Conservation (phyloP, 495 filamentous ascomycete genomes). For the Daldinia grandis region DNA sequence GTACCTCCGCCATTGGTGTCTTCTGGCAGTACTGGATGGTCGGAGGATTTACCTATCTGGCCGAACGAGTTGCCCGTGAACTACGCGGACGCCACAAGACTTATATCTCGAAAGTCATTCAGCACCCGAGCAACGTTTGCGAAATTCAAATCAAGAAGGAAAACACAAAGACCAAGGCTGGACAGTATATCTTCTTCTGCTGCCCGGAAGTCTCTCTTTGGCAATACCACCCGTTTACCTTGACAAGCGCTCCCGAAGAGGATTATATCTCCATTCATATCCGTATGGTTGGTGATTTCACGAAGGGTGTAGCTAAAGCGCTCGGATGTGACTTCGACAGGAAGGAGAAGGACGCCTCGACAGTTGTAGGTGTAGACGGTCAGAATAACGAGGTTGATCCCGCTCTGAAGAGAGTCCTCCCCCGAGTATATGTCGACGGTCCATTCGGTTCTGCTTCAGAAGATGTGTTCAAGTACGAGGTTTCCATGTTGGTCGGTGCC, state of each 20-base stretch:
- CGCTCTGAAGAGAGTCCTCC: slow-evolving; percentile 72
- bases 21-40: slow-evolving; percentile 87
- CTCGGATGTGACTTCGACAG: slow-evolving; percentile 75
- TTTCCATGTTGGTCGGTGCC: slow-evolving; percentile 72
- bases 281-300: slow-evolving; percentile 76
- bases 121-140: slow-evolving; percentile 82
- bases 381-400: slow-evolving; percentile 68
- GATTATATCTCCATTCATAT: slow-evolving; percentile 85
- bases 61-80: slow-evolving; percentile 74
- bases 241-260: slow-evolving; percentile 82
- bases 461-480: slow-evolving; percentile 80
- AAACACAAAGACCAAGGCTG: slow-evolving; percentile 76
- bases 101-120: slow-evolving; percentile 82
- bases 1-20: slow-evolving; percentile 69
- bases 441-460: slow-evolving; percentile 82
- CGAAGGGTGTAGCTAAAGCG: slow-evolving; percentile 66
- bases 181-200: slow-evolving; percentile 85
- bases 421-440: slow-evolving; percentile 79
- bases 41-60: slow-evolving; percentile 75
- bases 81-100: slow-evolving; percentile 76
- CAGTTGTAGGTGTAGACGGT: slow-evolving; percentile 71
- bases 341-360: slow-evolving; percentile 61
- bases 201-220: slow-evolving; percentile 81
- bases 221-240: slow-evolving; percentile 82
- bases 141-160: slow-evolving; percentile 90